Evolutionary conservation across 2,329 filamentous ascomycete species (phyloP).

Genomic region (Penicillium palitans): DNA sequence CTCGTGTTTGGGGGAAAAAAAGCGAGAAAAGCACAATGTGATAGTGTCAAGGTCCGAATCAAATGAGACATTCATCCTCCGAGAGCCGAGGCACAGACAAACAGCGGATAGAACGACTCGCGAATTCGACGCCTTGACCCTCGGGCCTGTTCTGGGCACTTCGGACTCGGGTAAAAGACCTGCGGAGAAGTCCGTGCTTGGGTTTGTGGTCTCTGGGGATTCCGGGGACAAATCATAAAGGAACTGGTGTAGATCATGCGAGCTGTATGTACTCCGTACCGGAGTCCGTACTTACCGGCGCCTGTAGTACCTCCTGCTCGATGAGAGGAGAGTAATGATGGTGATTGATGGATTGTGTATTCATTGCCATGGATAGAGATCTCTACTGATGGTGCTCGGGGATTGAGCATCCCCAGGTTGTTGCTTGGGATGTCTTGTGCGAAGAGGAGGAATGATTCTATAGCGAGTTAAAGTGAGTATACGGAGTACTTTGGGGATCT

Average conservation of each 20-base stretch:
- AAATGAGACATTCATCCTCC: constrained; percentile 3
- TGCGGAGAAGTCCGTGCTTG: constrained; percentile 10
- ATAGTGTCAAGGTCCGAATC: neutral
- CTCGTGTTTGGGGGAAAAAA: neutral
- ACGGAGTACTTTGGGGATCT: neutral
- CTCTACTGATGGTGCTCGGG: constrained; percentile 64
- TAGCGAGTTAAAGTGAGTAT: constrained; percentile 7
- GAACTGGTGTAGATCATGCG: constrained; percentile 8
- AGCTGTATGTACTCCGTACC: neutral
- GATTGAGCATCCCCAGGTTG: constrained; percentile 82
- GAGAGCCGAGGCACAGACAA: constrained; percentile 8
- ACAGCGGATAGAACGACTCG: neutral
- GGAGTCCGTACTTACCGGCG: constrained; percentile 53
- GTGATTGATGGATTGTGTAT: constrained; percentile 78
- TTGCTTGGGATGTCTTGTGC: constrained; percentile 70
- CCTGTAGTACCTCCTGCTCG: constrained; percentile 73
- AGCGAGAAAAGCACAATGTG: neutral
- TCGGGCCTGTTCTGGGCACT: constrained; percentile 7
- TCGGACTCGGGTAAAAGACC: constrained; percentile 1
- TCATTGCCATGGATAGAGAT: constrained; percentile 69
- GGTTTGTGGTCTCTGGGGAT: constrained; percentile 4
- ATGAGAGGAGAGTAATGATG: constrained; percentile 73
- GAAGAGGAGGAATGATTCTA: constrained; percentile 88
- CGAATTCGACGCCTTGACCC: neutral
- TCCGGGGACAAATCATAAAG: constrained; percentile 2